Conservation (phyloP, 23 red algal species). For the Cyanidium caldarium region DNA sequence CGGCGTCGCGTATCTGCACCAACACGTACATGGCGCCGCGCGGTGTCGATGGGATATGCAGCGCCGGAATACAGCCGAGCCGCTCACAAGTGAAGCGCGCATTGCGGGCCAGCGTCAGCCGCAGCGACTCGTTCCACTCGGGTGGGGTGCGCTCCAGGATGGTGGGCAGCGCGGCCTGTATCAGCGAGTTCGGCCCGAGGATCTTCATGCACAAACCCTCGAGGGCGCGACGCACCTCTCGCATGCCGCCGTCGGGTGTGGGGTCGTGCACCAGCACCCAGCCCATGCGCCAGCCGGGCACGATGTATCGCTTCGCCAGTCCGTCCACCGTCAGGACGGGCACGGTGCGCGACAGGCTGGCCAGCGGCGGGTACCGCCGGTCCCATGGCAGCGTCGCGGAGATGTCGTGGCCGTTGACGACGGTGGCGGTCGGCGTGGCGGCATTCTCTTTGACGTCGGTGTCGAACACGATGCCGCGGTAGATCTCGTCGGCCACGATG, state of each 20-base stretch:
- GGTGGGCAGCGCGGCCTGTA: slow-evolving; percentile 47
- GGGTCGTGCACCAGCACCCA: slow-evolving; percentile 90
- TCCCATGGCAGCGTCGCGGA: too few species aligned
- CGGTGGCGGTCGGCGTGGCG: too few species aligned
- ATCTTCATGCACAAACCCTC: slow-evolving; percentile 65
- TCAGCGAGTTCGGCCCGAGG: slow-evolving; percentile 51
- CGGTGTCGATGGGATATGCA: slow-evolving; percentile 20
- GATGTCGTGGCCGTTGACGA: too few species aligned
- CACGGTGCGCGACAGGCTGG: slow-evolving; percentile 21
- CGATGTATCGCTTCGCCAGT: slow-evolving; percentile 72
- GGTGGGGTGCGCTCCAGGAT: slow-evolving; percentile 1
- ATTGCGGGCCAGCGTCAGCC: slow-evolving; percentile 42
- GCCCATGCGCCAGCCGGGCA: slow-evolving; percentile 87
- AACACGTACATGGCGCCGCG: slow-evolving; percentile 85
- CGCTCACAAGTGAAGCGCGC: slow-evolving; percentile 19
- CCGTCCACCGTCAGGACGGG: slow-evolving; percentile 73
- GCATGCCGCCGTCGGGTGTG: background rate
- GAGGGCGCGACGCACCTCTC: slow-evolving; percentile 35
- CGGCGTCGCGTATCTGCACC: slow-evolving; percentile 23
- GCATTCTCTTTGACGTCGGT: too few species aligned
- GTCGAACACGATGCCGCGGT: slow-evolving; percentile 2
- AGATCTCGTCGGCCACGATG: slow-evolving; percentile 1
- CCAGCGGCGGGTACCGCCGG: too few species aligned
- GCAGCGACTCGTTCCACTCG: slow-evolving; percentile 12
- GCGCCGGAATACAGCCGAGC: slow-evolving; percentile 19